Evolutionary conservation across 1,284 basidiomycete genomes (phyloP).

Genomic region (Amylostereum areolatum): DNA sequence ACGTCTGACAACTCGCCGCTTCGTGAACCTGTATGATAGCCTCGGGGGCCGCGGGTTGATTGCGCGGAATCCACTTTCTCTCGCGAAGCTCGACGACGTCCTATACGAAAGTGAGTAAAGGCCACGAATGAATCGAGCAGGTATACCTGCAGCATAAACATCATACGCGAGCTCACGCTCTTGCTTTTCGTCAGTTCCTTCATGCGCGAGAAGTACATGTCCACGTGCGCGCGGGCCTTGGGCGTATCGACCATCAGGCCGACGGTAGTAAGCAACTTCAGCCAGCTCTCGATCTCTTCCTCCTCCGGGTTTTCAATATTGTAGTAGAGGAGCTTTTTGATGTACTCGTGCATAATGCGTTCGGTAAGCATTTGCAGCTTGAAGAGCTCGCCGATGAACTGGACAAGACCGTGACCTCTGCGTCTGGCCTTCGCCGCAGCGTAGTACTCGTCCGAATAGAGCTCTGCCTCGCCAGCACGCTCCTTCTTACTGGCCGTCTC

Average conservation of each 20-base stretch:
- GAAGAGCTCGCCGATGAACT: conserved; percentile 97
- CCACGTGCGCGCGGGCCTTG: conserved; percentile 84
- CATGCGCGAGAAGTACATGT: conserved; percentile 92
- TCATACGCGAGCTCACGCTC: conserved; percentile 82
- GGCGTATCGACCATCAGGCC: conserved; percentile 75
- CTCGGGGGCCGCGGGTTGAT: conserved; percentile 72
- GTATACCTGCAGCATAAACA: conserved; percentile 89
- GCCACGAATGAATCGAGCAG: conserved; percentile 20
- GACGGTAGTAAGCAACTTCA: conserved; percentile 88
- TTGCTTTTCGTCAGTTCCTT: conserved; percentile 70
- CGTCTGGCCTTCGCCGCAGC: conserved; percentile 96
- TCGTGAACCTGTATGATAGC: conserved; percentile 91
- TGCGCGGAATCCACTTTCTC: conserved; percentile 76
- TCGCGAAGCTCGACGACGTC: conserved; percentile 81
- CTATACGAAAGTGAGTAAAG: too few species aligned
- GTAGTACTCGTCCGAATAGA: conserved; percentile 96
- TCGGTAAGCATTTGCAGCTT: conserved; percentile 60
- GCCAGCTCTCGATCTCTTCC: conserved; percentile 95
- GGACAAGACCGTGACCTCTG: conserved; percentile 92
- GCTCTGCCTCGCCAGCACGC: conserved; percentile 50
- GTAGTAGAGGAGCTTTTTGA: conserved; percentile 87
- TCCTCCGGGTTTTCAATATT: conserved; percentile 95
- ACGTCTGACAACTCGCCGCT: conserved; percentile 45
- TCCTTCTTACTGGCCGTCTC: conserved; percentile 41
- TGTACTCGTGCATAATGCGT: conserved; percentile 82